Base-by-base conservation (phyloP, 2,329 filamentous ascomycete species). In the Pseudopithomyces chartarum region DNA sequence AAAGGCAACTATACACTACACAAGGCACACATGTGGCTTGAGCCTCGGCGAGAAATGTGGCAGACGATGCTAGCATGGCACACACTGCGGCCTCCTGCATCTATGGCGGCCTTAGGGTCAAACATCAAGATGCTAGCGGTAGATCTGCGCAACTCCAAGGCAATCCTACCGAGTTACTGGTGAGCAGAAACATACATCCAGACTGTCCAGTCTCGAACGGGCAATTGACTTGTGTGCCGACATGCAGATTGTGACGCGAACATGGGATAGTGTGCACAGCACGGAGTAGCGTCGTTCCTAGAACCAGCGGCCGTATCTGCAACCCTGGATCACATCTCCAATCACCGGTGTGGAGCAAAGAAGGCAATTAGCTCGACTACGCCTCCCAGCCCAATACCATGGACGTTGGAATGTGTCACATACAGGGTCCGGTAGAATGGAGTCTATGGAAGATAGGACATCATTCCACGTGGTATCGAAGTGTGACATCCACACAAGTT, bases 401-500 rank as follows among this genome's bases (percentile, higher is more conserved):
- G 44, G 44, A 20, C 7, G 19, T 29, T 36, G 23, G 26, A 22
- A 8, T 42, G 38, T 20, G 36, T 45, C 46, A 44, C 15, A 39
- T 42, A 26, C 42, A 54, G 34, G 55, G 33, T 39, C 44, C 55
- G 32, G 38, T 44, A 39, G 36, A 11, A 43, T 40, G 50, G 55
- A 22, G 43, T 44, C 39, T 15, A 34, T 45, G n/a, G 29, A 49
- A 36, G 45, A 45, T 4, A 13, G n/a, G 15, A 8, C 7, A 6
- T 32, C 52, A 26, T 17, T 48, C 32, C 51, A 58, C 54, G 56
- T 58, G 56, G 52, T 58, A 52, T 47, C 17, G n/a, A 22, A 52
- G 42, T 19, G 52, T 55, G 19, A 47, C 40, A 39, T 54, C 33
- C 36, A 42, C 2, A 20, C 26, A n/a, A 19, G 13, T 15, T 20